phyloP scores from a whole-genome alignment of 306 rosid genomes.

The Begonia masoniana region DNA sequence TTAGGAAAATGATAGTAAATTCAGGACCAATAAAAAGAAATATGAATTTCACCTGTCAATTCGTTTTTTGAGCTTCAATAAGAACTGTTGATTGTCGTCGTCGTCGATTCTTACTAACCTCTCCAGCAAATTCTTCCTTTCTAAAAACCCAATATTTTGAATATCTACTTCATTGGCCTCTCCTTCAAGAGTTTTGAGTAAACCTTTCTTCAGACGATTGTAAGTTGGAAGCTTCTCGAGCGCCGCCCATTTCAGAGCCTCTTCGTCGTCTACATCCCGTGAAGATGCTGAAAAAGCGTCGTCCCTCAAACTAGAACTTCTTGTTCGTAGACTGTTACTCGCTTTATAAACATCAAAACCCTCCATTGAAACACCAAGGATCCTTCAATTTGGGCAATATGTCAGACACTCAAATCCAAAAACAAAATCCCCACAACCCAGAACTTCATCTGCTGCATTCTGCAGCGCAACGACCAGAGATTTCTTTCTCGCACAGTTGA shows the following conservation, averaged over 20 bases:
- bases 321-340: slow-evolving; percentile 6
- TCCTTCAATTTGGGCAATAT: background rate
- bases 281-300: slow-evolving; percentile 15
- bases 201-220: slow-evolving; percentile 19
- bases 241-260: slow-evolving; percentile 28
- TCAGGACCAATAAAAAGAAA: background rate
- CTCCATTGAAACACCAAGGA: background rate
- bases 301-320: slow-evolving; percentile 12
- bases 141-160: slow-evolving; percentile 8
- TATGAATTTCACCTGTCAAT: slow-evolving; percentile 10
- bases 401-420: too few species aligned
- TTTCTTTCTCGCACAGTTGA: too few species aligned
- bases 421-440: too few species aligned
- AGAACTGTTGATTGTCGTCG: slow-evolving; percentile 18
- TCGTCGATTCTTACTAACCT: slow-evolving; percentile 13
- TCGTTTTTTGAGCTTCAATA: slow-evolving; percentile 13
- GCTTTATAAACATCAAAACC: background rate
- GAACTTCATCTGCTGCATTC: too few species aligned
- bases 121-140: slow-evolving; percentile 19
- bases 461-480: too few species aligned
- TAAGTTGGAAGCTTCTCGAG: slow-evolving; percentile 24
- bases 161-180: slow-evolving; percentile 12
- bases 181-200: slow-evolving; percentile 8
- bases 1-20: background rate
- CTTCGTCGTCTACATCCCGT: slow-evolving; percentile 18